phyloP scores from a whole-genome alignment of 2,329 filamentous ascomycete genomes.

The Diaporthe aspalathi region DNA sequence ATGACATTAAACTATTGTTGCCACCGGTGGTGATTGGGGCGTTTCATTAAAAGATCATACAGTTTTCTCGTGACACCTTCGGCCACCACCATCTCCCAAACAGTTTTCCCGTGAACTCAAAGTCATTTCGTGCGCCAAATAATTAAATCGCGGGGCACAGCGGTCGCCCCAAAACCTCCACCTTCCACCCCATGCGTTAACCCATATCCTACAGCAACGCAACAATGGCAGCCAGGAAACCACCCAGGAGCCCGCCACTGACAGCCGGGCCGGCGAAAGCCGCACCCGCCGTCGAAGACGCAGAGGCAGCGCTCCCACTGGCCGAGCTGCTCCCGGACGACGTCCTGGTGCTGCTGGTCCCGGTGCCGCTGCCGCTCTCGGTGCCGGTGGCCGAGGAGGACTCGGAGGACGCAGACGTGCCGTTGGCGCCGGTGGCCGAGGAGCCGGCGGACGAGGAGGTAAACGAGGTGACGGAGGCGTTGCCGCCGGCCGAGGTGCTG shows the following conservation, averaged over 20 bases:
- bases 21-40: conserved; percentile 5
- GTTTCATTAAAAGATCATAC: conserved; percentile 7
- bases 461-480: conserved; percentile 26
- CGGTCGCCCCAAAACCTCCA: too few species aligned
- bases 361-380: neutral
- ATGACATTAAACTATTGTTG: conserved; percentile 27
- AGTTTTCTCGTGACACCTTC: neutral
- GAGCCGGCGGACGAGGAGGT: conserved; percentile 14
- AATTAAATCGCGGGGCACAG: too few species aligned
- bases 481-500: conserved; percentile 10
- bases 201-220: conserved; percentile 21
- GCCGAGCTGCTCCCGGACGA: conserved; percentile 6
- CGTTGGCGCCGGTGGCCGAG: conserved; percentile 4
- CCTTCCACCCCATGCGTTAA: neutral
- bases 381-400: neutral
- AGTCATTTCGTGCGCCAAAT: neutral
- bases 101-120: neutral
- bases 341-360: conserved; percentile 1
- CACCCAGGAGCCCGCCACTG: conserved; percentile 28
- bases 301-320: neutral
- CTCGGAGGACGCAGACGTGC: neutral
- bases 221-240: conserved; percentile 28
- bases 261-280: conserved; percentile 11
- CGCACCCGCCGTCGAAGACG: conserved; percentile 23
- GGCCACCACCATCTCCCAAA: neutral